These are phyloP conservation scores for Tausonia pullulans DNA, from an alignment of 1,284 basidiomycete genomes.

Conservation along the genomic window DNA sequence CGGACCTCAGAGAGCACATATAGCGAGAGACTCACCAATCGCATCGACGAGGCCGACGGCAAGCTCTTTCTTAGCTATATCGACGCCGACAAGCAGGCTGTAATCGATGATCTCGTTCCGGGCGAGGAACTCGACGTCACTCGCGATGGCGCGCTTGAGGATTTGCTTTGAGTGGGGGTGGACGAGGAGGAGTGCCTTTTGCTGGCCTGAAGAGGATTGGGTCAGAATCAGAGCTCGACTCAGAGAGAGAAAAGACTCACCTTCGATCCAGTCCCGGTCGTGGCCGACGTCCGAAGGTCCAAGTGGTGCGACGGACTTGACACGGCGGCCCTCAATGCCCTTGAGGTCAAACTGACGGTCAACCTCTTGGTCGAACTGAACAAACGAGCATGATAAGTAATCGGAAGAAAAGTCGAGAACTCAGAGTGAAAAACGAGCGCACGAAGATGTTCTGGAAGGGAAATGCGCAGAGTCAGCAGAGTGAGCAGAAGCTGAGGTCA, in stretches of 20 bases:
- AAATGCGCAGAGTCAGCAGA: too few relatives aligned
- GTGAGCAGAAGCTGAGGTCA: too few relatives aligned
- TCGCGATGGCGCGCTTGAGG: slow-evolving; percentile 52
- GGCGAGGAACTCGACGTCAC: slow-evolving; percentile 56
- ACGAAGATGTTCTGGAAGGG: slow-evolving; percentile 46
- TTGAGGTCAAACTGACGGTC: slow-evolving; percentile 63
- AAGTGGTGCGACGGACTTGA: slow-evolving; percentile 41
- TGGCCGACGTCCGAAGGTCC: slow-evolving; percentile 23
- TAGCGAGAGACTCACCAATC: slow-evolving; percentile 42
- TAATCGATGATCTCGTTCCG: slow-evolving; percentile 73
- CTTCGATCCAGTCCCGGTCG: slow-evolving; percentile 71
- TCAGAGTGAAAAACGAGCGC: too few relatives aligned
- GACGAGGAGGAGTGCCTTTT: slow-evolving; percentile 50
- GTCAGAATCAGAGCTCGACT: neutral
- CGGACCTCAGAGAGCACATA: neutral
- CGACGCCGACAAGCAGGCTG: slow-evolving; percentile 48
- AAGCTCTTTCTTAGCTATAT: slow-evolving; percentile 51
- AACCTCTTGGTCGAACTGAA: slow-evolving; percentile 47
- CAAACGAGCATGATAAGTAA: too few relatives aligned
- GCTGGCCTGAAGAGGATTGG: slow-evolving; percentile 41
- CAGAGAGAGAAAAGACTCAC: slow-evolving; percentile 29
- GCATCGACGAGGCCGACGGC: slow-evolving; percentile 67
- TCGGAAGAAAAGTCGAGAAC: too few relatives aligned
- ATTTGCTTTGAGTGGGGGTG: slow-evolving; percentile 58
- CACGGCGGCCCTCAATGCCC: slow-evolving; percentile 59